phyloP scores from a whole-genome alignment of 257 asterid genomes.

The Marsdenia floribunda region DNA sequence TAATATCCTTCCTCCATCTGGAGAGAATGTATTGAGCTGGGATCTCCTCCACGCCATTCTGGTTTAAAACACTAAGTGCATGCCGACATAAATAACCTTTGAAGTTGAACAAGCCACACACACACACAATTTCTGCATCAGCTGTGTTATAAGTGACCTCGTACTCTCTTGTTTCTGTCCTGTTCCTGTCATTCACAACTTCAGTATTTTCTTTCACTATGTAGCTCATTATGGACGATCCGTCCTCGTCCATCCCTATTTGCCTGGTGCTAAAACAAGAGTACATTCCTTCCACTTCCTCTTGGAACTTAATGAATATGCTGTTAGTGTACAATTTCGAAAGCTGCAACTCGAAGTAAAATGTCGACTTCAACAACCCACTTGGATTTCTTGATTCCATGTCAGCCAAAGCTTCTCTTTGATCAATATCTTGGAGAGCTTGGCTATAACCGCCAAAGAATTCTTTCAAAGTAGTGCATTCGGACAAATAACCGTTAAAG shows the following conservation, averaged over 20 bases:
- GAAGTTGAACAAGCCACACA: constrained; percentile 49
- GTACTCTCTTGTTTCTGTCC: constrained; percentile 36
- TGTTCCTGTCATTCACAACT: constrained; percentile 27
- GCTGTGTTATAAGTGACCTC: constrained; percentile 42
- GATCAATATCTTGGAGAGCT: constrained; percentile 35
- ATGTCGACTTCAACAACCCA: constrained; percentile 36
- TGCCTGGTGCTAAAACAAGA: constrained; percentile 35
- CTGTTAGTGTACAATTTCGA: constrained; percentile 40
- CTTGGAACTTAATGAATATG: constrained; percentile 38
- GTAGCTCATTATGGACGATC: constrained; percentile 27
- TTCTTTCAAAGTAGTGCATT: constrained; percentile 36
- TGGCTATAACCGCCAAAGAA: constrained; percentile 35
- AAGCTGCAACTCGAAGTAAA: constrained; percentile 43
- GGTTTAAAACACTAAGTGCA: constrained; percentile 44
- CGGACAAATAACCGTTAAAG: constrained; percentile 35
- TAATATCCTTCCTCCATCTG: constrained; percentile 53
- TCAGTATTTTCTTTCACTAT: constrained; percentile 36
- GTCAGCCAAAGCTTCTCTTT: constrained; percentile 39
- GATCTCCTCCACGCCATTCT: constrained; percentile 42
- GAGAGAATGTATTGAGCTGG: constrained; percentile 58
- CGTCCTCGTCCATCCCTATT: constrained; percentile 34
- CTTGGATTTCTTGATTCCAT: constrained; percentile 35
- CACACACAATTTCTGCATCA: constrained; percentile 35
- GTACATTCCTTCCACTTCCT: constrained; percentile 45
- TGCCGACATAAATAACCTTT: constrained; percentile 64